Evolutionary conservation across 2,329 filamentous ascomycete genomes (phyloP).

Genomic region (Hypoxylon rubiginosum): DNA sequence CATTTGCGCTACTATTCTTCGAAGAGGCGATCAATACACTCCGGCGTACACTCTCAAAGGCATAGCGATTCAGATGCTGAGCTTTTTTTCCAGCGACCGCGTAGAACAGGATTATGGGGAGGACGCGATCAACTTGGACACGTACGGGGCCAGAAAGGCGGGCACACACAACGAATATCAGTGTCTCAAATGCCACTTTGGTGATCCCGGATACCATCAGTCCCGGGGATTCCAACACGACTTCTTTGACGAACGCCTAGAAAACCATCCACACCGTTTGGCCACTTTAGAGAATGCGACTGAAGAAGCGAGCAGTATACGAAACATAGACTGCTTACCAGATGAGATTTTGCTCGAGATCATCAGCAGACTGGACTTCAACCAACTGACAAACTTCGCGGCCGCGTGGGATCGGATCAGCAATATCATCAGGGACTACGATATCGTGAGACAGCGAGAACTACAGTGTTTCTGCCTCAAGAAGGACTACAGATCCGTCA

Average conservation of each 20-base stretch:
- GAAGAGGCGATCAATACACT: constrained; percentile 59
- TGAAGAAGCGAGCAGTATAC: too few relatives aligned
- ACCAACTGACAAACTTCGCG: constrained; percentile 55
- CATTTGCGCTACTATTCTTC: constrained; percentile 64
- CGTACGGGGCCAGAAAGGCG: constrained; percentile 41
- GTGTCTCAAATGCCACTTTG: constrained; percentile 50
- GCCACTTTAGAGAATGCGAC: background rate
- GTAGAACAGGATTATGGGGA: constrained; percentile 57
- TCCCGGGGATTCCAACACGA: background rate
- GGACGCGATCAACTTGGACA: constrained; percentile 43
- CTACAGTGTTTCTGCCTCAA: constrained; percentile 63
- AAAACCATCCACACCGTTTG: constrained; percentile 26
- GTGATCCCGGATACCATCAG: background rate
- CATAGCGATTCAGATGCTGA: constrained; percentile 65
- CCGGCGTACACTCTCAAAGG: constrained; percentile 65
- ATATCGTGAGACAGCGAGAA: constrained; percentile 58
- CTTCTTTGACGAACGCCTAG: constrained; percentile 30
- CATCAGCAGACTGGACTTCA: constrained; percentile 52
- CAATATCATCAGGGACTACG: constrained; percentile 52
- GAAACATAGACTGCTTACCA: constrained; percentile 52
- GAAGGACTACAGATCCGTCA: constrained; percentile 53
- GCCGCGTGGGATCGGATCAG: constrained; percentile 55
- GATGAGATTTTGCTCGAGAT: constrained; percentile 58
- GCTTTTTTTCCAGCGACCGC: constrained; percentile 63
- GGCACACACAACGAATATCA: constrained; percentile 29